phyloP scores from a whole-genome alignment of 1,284 basidiomycete genomes.

The Athelia sp. region DNA sequence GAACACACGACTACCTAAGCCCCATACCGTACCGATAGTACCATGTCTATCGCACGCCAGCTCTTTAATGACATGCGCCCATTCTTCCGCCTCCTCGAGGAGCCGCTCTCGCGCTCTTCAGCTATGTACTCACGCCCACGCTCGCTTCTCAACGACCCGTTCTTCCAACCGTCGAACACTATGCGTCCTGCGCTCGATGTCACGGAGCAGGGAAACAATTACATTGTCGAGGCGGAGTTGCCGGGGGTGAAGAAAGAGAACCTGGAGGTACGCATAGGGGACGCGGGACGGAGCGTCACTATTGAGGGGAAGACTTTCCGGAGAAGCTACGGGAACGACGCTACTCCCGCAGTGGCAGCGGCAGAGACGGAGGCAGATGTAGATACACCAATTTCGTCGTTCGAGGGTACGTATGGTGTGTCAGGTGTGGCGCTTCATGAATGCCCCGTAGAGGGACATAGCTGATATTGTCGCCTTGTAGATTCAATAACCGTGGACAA shows the following conservation, averaged over 20 bases:
- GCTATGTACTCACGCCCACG: conserved; percentile 16
- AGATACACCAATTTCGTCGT: not conserved
- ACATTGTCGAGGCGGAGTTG: conserved; percentile 22
- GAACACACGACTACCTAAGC: not conserved
- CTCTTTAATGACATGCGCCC: conserved; percentile 22
- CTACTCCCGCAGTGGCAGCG: not conserved
- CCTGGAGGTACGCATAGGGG: conserved; percentile 22
- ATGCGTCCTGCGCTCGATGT: conserved; percentile 10
- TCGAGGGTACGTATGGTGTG: not conserved
- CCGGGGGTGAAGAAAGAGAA: conserved; percentile 26
- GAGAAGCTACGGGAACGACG: not conserved
- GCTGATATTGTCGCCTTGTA: too few species aligned
- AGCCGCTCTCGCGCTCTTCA: conserved; percentile 30
- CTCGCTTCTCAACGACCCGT: not conserved
- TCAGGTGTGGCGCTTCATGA: too few species aligned
- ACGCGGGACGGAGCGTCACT: conserved; percentile 20
- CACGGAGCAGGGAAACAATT: conserved; percentile 19
- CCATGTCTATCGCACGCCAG: conserved; percentile 18
- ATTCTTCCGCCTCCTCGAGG: conserved; percentile 41
- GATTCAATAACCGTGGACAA: too few species aligned
- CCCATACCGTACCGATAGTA: not conserved
- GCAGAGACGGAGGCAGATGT: too few species aligned
- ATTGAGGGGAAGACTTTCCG: conserved; percentile 16
- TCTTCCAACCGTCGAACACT: not conserved
- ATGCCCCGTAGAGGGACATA: not conserved